A percentile compares a stretch with the other conserved stretches of the same genome.
Evolutionary conservation across 345 rosid species (phyloP).

Genomic region (Isatis tinctoria): DNA sequence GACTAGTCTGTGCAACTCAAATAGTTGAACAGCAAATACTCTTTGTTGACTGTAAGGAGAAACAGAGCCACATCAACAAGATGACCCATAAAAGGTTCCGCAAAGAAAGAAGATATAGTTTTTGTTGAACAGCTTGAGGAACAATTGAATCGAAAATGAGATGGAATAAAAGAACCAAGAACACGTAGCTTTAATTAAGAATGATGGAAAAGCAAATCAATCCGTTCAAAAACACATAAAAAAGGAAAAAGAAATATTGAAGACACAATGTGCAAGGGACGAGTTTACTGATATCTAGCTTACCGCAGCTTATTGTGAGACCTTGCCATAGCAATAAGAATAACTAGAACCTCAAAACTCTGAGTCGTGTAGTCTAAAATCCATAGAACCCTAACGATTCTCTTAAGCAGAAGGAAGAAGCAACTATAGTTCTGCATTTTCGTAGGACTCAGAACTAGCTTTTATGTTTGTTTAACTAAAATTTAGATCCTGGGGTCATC

Average conservation of each 20-base stretch:
- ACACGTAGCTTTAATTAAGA: background rate
- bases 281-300: slow-evolving; percentile 7
- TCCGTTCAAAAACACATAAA: background rate
- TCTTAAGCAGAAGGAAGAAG: slow-evolving; percentile 8
- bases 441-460: slow-evolving; percentile 4
- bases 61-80: slow-evolving; percentile 8
- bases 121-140: background rate
- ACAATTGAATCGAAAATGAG: background rate
- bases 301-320: background rate
- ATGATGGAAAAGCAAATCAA: background rate
- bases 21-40: slow-evolving; percentile 81
- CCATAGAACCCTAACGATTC: slow-evolving; percentile 15
- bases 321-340: slow-evolving; percentile 16
- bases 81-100: slow-evolving; percentile 5
- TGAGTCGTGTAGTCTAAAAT: slow-evolving; percentile 8
- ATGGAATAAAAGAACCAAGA: background rate
- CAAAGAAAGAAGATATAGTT: background rate
- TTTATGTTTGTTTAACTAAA: slow-evolving; percentile 1
- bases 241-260: background rate
- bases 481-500: slow-evolving; percentile 33
- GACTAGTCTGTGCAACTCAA: slow-evolving; percentile 88
- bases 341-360: background rate
- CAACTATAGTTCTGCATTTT: background rate
- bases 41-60: slow-evolving; percentile 86
- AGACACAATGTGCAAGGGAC: background rate